Conservation (phyloP, 2,329 filamentous ascomycete species). For the Davidsoniella virescens region DNA sequence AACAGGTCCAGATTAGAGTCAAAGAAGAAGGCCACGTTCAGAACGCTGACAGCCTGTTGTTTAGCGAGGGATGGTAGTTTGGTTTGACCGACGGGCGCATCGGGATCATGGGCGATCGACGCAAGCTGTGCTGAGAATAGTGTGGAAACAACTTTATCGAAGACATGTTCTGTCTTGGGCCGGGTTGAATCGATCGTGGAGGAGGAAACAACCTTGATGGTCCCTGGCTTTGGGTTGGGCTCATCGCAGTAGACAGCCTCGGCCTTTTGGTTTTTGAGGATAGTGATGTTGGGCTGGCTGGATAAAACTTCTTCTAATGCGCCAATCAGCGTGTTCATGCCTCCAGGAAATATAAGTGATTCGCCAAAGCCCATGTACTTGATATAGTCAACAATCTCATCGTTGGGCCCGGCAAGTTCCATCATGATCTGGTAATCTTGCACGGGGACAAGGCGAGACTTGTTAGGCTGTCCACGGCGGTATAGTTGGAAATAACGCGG, state of each 20-base stretch:
- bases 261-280: conserved; percentile 15
- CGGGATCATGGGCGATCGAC: conserved; percentile 4
- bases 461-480: conserved; percentile 11
- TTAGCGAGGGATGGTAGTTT: conserved; percentile 32
- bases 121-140: conserved; percentile 34
- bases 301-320: conserved; percentile 17
- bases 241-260: background rate
- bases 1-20: conserved; percentile 42
- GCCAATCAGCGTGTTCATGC: conserved; percentile 45
- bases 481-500: conserved; percentile 26
- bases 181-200: background rate
- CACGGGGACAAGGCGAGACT: conserved; percentile 17
- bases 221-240: background rate
- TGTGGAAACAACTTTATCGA: conserved; percentile 50
- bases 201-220: background rate
- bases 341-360: conserved; percentile 21
- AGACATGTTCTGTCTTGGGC: conserved; percentile 16
- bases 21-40: conserved; percentile 87
- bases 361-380: conserved; percentile 12
- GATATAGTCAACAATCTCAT: conserved; percentile 15
- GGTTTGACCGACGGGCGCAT: conserved; percentile 17
- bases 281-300: conserved; percentile 8
- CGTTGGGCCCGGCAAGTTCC: conserved; percentile 19
- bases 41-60: conserved; percentile 59
- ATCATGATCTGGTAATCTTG: conserved; percentile 19